Percentiles rank a stretch among this genome's conserved stretches.
Evolutionary conservation across 768 basidiomycete genomes (phyloP).

Genomic region (Pleurotus citrinopileatus): DNA sequence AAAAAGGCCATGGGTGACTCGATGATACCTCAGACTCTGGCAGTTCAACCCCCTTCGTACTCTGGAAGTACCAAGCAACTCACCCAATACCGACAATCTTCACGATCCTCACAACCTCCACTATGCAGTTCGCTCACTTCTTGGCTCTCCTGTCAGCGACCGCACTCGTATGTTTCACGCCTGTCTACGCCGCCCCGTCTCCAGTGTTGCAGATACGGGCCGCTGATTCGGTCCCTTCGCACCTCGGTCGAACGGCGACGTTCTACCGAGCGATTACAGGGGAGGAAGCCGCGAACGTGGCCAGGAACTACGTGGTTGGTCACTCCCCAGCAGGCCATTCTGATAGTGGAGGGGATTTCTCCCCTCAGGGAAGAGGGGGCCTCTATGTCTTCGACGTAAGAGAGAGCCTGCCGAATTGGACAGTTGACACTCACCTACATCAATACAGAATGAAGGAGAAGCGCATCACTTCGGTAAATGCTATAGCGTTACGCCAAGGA

Average conservation of each 20-base stretch:
- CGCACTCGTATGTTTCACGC: background rate
- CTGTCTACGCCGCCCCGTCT: background rate
- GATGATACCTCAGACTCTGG: background rate
- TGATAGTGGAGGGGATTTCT: background rate
- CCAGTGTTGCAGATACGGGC: background rate
- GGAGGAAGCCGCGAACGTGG: background rate
- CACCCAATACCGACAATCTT: background rate
- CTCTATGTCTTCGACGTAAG: background rate
- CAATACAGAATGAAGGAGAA: background rate
- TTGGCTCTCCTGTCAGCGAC: background rate
- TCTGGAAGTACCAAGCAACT: background rate
- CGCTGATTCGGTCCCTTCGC: background rate
- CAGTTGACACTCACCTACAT: background rate
- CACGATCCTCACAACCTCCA: background rate
- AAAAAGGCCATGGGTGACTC: too few relatives aligned
- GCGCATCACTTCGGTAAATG: background rate
- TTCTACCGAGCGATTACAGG: background rate
- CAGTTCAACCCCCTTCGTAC: background rate
- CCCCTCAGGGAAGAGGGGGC: background rate
- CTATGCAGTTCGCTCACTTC: background rate
- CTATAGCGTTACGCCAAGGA: background rate
- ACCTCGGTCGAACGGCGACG: background rate
- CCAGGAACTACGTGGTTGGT: background rate
- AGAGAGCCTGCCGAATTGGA: background rate
- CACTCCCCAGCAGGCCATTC: background rate